Conservation (phyloP, 2,329 filamentous ascomycete species). For the Ophiocordyceps camponoti-saundersi region DNA sequence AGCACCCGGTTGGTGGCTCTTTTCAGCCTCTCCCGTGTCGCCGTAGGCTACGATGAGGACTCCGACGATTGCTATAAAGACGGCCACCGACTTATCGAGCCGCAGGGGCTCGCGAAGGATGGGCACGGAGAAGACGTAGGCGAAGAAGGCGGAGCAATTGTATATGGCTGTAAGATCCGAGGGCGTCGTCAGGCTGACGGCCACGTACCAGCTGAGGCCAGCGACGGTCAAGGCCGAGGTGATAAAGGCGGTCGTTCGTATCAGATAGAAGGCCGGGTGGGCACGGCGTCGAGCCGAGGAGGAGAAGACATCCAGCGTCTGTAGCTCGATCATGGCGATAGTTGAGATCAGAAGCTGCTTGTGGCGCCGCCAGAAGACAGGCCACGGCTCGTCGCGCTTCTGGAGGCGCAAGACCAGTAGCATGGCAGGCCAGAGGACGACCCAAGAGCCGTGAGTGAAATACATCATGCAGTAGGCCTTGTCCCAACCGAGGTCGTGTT, state of each 20-base stretch:
- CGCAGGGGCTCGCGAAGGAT: constrained; percentile 72
- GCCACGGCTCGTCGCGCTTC: constrained; percentile 64
- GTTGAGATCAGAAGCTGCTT: constrained; percentile 32
- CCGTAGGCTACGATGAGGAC: constrained; percentile 95
- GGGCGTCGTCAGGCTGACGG: constrained; percentile 82
- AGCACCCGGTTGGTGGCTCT: constrained; percentile 14
- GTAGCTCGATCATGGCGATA: constrained; percentile 69
- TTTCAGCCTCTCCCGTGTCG: constrained; percentile 32
- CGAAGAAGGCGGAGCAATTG: constrained; percentile 98
- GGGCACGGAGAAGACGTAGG: constrained; percentile 90
- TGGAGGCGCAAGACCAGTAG: constrained; percentile 65
- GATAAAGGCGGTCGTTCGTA: constrained; percentile 63
- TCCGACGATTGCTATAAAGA: constrained; percentile 71
- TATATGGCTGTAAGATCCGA: constrained; percentile 95
- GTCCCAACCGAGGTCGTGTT: constrained; percentile 81
- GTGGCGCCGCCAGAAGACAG: constrained; percentile 63
- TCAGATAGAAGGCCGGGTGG: constrained; percentile 48
- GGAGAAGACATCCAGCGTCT: constrained; percentile 49
- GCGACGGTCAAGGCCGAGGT: constrained; percentile 79
- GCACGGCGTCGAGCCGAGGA: constrained; percentile 16
- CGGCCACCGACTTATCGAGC: constrained; percentile 71
- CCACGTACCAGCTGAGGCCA: constrained; percentile 88
- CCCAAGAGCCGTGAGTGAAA: constrained; percentile 89
- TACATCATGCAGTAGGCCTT: constrained; percentile 99
- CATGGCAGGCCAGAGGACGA: constrained; percentile 73